Base-by-base conservation (phyloP, 495 filamentous ascomycete genomes). In the Xylaria scruposa region DNA sequence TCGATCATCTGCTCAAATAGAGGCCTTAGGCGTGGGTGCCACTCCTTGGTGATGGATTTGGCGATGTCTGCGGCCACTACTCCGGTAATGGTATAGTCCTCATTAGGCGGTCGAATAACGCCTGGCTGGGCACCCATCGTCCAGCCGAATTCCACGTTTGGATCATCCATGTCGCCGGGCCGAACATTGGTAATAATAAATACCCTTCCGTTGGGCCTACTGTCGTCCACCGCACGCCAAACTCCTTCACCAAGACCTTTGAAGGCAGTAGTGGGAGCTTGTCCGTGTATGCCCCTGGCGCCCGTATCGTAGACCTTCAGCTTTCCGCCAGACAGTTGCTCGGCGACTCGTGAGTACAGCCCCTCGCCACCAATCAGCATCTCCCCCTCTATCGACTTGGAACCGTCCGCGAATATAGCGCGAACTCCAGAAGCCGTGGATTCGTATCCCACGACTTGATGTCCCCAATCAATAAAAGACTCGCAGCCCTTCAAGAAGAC, bases 101-200 rank as follows among this genome's bases (percentile, higher is more conserved):
- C 81, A 70, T 87, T 87, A 0, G 86, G 86, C 0, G 81, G 72
- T 4, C 75, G 65, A 64, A 89, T 86, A 8, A 86, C 83, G 5
- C 85, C 86, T 8, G 87, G 85, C 63, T 80, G 75, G n/a, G 78
- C 86, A 4, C 77, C 81, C 85, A 89, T 82, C 0, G 86, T 89
- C 86, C 86, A 89, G 4, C 87, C 87, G 72, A 88, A 88, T 33
- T 84, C 1, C 15, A 88, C 66, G 29, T 79, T 76, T 0, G 86
- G 85, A 72, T 89, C 81, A 65, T 88, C 82, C 85, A 87, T 86
- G 7, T 88, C 86, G 7, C 78, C 80, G n/a, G 85, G 72, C 13
- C 87, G 81, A 3, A 89, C 83, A 60, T 89, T 89, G 9, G 87
- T 89, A 59, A 88, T 88, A 51, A 85, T 64, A 54, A 83, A 85